Evolutionary conservation across 1,284 basidiomycete species (phyloP).

Genomic region (Boletellus deceptivus): DNA sequence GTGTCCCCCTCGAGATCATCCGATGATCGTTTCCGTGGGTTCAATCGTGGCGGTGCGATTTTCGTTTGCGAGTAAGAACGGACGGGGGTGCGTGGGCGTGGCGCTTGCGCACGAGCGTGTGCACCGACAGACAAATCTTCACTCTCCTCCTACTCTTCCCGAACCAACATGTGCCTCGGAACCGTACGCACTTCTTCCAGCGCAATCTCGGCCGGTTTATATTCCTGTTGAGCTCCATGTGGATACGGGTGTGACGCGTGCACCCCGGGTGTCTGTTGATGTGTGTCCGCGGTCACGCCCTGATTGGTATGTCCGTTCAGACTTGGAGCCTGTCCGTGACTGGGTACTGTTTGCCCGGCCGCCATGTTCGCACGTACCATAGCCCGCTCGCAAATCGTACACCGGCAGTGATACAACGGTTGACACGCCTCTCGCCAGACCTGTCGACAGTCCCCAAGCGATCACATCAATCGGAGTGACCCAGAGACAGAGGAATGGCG

Average conservation of each 20-base stretch:
- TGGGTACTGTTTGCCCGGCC: constrained; percentile 29
- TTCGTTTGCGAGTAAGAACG: constrained; percentile 10
- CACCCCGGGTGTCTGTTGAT: constrained; percentile 7
- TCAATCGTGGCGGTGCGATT: constrained; percentile 23
- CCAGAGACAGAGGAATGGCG: constrained; percentile 4
- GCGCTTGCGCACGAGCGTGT: not conserved
- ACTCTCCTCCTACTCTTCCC: constrained; percentile 26
- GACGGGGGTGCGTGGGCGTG: constrained; percentile 1
- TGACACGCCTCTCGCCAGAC: constrained; percentile 71
- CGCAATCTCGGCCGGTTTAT: constrained; percentile 19
- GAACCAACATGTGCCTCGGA: constrained; percentile 14
- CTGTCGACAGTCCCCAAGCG: constrained; percentile 31
- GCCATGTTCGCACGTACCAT: constrained; percentile 39
- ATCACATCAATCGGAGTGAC: constrained; percentile 1
- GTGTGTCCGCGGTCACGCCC: not conserved
- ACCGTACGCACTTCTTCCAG: constrained; percentile 27
- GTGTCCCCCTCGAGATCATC: constrained; percentile 30
- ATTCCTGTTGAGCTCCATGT: constrained; percentile 10
- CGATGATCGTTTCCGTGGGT: constrained; percentile 33
- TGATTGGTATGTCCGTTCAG: constrained; percentile 6
- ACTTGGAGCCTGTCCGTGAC: constrained; percentile 24
- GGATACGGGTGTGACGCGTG: constrained; percentile 6
- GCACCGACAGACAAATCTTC: constrained; percentile 23
- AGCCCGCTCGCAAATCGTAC: constrained; percentile 67
- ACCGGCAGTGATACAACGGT: constrained; percentile 68